Conservation (phyloP, 164 flowering plant genomes). For the Liriodendron chinense region DNA sequence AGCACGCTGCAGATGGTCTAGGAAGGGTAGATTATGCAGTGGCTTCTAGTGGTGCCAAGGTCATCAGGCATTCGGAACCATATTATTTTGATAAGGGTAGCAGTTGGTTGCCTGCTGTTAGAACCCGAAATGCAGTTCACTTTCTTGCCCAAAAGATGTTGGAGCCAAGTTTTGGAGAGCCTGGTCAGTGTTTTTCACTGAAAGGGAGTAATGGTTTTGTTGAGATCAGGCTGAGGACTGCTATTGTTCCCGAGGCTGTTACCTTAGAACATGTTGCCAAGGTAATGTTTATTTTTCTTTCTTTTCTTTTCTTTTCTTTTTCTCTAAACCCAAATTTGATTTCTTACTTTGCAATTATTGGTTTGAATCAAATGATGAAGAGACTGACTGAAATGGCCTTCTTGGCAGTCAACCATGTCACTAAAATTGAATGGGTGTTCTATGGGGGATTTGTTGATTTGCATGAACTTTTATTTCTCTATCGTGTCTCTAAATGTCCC, state of each 20-base stretch:
- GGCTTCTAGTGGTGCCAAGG: slow-evolving; percentile 59
- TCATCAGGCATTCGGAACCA: slow-evolving; percentile 68
- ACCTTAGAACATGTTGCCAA: slow-evolving; percentile 88
- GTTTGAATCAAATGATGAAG: background rate
- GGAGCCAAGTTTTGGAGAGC: slow-evolving; percentile 89
- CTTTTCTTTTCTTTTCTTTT: too few species aligned
- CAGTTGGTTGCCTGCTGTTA: slow-evolving; percentile 24
- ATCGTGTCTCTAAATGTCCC: background rate
- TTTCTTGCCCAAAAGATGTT: slow-evolving; percentile 55
- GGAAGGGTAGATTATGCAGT: slow-evolving; percentile 82
- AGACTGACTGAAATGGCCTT: too few species aligned
- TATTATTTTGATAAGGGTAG: slow-evolving; percentile 25
- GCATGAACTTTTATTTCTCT: background rate
- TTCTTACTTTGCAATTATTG: background rate
- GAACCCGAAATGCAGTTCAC: slow-evolving; percentile 29
- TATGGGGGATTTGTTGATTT: background rate
- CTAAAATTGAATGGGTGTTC: too few species aligned
- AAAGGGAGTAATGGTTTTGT: slow-evolving; percentile 76
- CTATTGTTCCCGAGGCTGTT: slow-evolving; percentile 73
- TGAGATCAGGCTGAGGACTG: slow-evolving; percentile 55
- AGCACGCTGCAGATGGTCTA: slow-evolving; percentile 85
- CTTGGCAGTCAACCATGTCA: background rate
- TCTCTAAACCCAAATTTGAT: background rate
- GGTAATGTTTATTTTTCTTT: slow-evolving; percentile 34
- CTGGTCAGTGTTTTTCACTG: slow-evolving; percentile 82